These are phyloP conservation scores for Fulvia fulva DNA, from an alignment of 2,329 filamentous ascomycete species.

Conservation along the genomic window DNA sequence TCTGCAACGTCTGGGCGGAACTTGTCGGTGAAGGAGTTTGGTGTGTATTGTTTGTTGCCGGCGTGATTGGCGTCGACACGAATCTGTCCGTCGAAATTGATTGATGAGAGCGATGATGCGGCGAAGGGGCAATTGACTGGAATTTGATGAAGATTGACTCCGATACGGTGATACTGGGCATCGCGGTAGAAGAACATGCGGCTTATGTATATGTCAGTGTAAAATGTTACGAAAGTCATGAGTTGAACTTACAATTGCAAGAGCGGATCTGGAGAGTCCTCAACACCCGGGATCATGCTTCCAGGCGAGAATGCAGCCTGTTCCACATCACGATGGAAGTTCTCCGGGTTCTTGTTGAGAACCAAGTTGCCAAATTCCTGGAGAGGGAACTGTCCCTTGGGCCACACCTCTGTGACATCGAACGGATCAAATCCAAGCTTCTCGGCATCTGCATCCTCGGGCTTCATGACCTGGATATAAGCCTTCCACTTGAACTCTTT, in stretches of 20 bases:
- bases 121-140: not conserved
- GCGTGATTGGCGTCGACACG: slow-evolving; percentile 35
- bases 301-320: not conserved
- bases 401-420: not conserved
- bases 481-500: slow-evolving; percentile 51
- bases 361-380: not conserved
- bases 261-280: not conserved
- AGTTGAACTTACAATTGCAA: no score
- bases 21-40: slow-evolving; percentile 51
- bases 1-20: slow-evolving; percentile 52
- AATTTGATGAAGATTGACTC: not conserved
- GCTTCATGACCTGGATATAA: slow-evolving; percentile 53
- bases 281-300: not conserved
- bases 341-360: not conserved
- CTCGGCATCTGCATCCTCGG: slow-evolving; percentile 22
- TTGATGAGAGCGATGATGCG: not conserved
- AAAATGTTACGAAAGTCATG: no score
- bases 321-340: not conserved
- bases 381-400: not conserved
- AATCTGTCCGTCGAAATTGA: not conserved
- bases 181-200: not conserved
- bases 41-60: slow-evolving; percentile 50
- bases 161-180: not conserved
- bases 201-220: no score
- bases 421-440: not conserved